Percentiles rank a stretch among this genome's conserved stretches.
Conservation (phyloP, 257 asterid genomes). For the Rehmannia glutinosa region DNA sequence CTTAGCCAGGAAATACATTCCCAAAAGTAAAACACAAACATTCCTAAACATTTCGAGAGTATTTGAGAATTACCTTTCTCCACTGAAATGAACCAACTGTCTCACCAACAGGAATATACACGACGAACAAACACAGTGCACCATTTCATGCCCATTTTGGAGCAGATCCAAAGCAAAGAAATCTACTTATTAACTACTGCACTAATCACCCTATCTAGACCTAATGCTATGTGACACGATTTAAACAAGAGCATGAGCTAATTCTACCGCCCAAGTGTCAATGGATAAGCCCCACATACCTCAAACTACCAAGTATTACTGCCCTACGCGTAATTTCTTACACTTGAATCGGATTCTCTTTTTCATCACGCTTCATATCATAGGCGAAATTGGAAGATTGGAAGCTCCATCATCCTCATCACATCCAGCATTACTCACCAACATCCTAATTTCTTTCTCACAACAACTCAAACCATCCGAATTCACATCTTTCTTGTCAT, state of each 20-base stretch:
- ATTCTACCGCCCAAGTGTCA: conserved; percentile 4
- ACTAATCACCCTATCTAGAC: conserved; percentile 30
- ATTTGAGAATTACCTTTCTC: conserved; percentile 41
- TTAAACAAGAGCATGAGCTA: conserved; percentile 11
- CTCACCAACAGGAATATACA: conserved; percentile 52
- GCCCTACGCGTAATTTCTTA: too few relatives aligned
- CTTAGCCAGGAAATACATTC: conserved; percentile 9
- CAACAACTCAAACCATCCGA: conserved; percentile 18
- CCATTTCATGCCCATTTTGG: conserved; percentile 31
- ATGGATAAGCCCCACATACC: background rate
- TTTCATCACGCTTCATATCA: conserved; percentile 38
- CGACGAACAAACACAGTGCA: conserved; percentile 34
- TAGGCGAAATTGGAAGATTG: conserved; percentile 31
- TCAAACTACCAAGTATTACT: too few relatives aligned
- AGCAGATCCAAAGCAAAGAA: conserved; percentile 36
- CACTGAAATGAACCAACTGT: conserved; percentile 19
- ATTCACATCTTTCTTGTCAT: conserved; percentile 5
- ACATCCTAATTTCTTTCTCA: conserved; percentile 32
- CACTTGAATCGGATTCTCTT: conserved; percentile 41
- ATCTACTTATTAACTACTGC: conserved; percentile 46
- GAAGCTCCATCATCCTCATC: conserved; percentile 38
- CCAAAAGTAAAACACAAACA: background rate
- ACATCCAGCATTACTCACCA: conserved; percentile 39
- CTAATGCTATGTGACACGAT: too few relatives aligned
- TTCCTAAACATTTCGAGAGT: conserved; percentile 32